Conservation (phyloP, 1,139 yeast species). For the Kodamaea anthophila region DNA sequence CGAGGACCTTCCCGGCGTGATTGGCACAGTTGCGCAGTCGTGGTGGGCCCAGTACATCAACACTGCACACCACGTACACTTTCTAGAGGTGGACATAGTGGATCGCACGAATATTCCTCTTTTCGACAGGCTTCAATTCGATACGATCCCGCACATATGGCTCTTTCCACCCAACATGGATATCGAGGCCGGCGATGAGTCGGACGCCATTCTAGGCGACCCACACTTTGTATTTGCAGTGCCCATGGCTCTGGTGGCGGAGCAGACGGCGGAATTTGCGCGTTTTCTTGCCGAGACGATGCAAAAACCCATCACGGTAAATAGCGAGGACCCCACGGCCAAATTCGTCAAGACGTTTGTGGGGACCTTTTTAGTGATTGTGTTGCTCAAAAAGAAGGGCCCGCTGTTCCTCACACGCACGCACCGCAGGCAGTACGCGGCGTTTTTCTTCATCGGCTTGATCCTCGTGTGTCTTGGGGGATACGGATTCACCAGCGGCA, state of each 20-base stretch:
- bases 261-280: slow-evolving; percentile 45
- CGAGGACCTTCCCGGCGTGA: slow-evolving; percentile 30
- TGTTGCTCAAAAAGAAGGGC: slow-evolving; percentile 46
- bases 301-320: slow-evolving; percentile 36
- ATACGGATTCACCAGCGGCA: slow-evolving; percentile 54
- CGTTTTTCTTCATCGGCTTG: slow-evolving; percentile 32
- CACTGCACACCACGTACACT: slow-evolving; percentile 30
- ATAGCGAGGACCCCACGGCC: slow-evolving; percentile 33
- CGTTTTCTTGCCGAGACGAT: slow-evolving; percentile 43
- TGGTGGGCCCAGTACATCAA: slow-evolving; percentile 40
- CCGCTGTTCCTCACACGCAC: slow-evolving; percentile 29
- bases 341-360: slow-evolving; percentile 43
- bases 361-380: slow-evolving; percentile 38
- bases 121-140: slow-evolving; percentile 36
- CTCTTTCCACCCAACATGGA: slow-evolving; percentile 46
- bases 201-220: slow-evolving; percentile 20
- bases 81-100: slow-evolving; percentile 47
- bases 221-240: slow-evolving; percentile 28
- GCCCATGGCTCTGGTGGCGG: slow-evolving; percentile 20
- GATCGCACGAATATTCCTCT: slow-evolving; percentile 29
- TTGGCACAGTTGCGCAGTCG: slow-evolving; percentile 35
- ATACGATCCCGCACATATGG: slow-evolving; percentile 59
- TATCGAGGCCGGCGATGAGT: slow-evolving; percentile 5
- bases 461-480: slow-evolving; percentile 51
- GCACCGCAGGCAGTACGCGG: slow-evolving; percentile 28